These are phyloP conservation scores for Austroboletus novae-zelandiae DNA, from an alignment of 1,284 basidiomycete genomes.

Conservation along the genomic window DNA sequence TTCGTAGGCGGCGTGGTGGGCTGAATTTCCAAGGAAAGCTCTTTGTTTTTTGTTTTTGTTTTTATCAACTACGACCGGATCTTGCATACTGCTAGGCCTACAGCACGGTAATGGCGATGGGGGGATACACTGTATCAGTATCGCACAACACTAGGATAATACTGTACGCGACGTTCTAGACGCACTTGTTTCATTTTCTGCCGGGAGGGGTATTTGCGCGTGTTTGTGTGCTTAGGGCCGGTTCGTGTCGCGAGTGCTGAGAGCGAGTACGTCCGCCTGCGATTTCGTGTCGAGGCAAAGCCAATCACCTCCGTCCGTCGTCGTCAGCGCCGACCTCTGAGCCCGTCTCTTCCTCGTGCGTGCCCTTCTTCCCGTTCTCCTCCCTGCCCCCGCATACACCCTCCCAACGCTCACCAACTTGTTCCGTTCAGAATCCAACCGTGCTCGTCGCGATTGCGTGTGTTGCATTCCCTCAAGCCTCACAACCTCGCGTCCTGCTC, in stretches of 20 bases:
- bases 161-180: conserved; percentile 17
- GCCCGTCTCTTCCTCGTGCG: conserved; percentile 18
- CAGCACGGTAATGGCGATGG: conserved; percentile 27
- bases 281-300: conserved; percentile 26
- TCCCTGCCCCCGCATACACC: not conserved
- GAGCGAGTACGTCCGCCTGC: conserved; percentile 17
- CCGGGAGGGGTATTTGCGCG: conserved; percentile 19
- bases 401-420: conserved; percentile 18
- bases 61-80: conserved; percentile 21
- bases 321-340: conserved; percentile 25
- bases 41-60: not conserved
- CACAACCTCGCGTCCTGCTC: conserved; percentile 21
- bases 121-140: conserved; percentile 33
- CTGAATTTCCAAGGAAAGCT: no score
- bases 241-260: conserved; percentile 25
- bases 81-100: conserved; percentile 33
- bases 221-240: conserved; percentile 36
- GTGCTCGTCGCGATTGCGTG: conserved; percentile 30
- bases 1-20: not conserved
- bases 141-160: conserved; percentile 19
- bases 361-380: conserved; percentile 4
- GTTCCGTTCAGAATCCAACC: conserved; percentile 22
- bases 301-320: conserved; percentile 31
- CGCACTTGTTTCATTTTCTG: not conserved
- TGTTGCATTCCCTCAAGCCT: conserved; percentile 17